Evolutionary conservation across 148 eudicot genomes (phyloP).

Genomic region (Silene latifolia): DNA sequence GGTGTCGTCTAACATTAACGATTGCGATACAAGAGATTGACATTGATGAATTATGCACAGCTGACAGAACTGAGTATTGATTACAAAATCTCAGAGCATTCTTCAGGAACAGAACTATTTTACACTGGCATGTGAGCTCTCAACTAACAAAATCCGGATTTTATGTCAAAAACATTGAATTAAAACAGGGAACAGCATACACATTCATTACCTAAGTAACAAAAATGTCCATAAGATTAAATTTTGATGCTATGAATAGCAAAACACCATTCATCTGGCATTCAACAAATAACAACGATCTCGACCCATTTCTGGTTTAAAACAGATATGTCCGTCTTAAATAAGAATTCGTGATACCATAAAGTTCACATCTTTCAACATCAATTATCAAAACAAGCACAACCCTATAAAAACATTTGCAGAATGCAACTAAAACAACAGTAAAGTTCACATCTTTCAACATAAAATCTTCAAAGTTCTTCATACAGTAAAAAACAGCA

Average conservation of each 20-base stretch:
- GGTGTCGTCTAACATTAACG: neutral
- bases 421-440: constrained; percentile 1
- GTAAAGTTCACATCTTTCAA: constrained; percentile 12
- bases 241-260: too few species aligned
- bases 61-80: neutral
- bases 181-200: too few species aligned
- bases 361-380: constrained; percentile 18
- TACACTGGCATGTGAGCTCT: neutral
- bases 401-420: neutral
- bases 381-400: neutral
- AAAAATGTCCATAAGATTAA: neutral
- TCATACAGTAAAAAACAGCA: neutral
- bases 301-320: too few species aligned
- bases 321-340: too few species aligned
- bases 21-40: neutral
- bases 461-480: constrained; percentile 4
- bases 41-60: neutral
- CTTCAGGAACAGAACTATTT: neutral
- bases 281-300: too few species aligned
- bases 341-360: too few species aligned
- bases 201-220: too few species aligned
- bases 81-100: neutral
- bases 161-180: neutral
- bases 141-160: too few species aligned
- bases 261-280: too few species aligned